Evolutionary conservation across 257 asterid species (phyloP), one percentile per base, ranked within the genome.

Genomic region (Fraxinus excelsior): DNA sequence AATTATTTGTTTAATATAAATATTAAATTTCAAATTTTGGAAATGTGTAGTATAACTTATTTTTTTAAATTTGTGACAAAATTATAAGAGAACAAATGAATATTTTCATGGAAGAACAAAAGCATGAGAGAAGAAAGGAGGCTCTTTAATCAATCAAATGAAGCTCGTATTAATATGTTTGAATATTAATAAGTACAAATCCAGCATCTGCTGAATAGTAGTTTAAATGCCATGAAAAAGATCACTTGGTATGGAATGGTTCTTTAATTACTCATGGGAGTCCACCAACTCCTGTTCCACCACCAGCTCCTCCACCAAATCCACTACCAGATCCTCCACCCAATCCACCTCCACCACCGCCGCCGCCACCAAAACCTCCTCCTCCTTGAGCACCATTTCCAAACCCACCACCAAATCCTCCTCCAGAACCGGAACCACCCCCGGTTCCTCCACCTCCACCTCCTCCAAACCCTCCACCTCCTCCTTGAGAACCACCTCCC

Each of bases 251-350:
- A 13, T 44, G 6, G 53, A 44, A 42, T 44, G 53, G 53, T 12
- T 12, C 16, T 14, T 3, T 46, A 46, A 14, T 46, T 14, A 46
- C 29, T 56, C 4, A 56, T 19, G 66, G 66, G 66, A 56, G 7
- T 19, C 66, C 66, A 56, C 65, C 65, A n/a, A 12, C 28, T n/a
- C 65, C 28, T 56, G n/a, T 7, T 19, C 65, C 65, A 56, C 66
- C 66, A 56, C 66, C 28, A 56, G 29, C 66, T 56, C 66, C 66
- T 56, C 29, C 66, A 56, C 66, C 66, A 56, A 56, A n/a, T 56
- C 66, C 66, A 21, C 12, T n/a, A 9, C 66, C 29, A 7, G 29
- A 56, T n/a, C 29, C 64, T 53, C 64, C 64, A 53, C 64, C 64
- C 23, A 53, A n/a, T 56, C 65, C 29, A 2, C 26, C 28, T 6